Base-by-base conservation (phyloP, 495 filamentous ascomycete species). In the Penicillium argentinense region DNA sequence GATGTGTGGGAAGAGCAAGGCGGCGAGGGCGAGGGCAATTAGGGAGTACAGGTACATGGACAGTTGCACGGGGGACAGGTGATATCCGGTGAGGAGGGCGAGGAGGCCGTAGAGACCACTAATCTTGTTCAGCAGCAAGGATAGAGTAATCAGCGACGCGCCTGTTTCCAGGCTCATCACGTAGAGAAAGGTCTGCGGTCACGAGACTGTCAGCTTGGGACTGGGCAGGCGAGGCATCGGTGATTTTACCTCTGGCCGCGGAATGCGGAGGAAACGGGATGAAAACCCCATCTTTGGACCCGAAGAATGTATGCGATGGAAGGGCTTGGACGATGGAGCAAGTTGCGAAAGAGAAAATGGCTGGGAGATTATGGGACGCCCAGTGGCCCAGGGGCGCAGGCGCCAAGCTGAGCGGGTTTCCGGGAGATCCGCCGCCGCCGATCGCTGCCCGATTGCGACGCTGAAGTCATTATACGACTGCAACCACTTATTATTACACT, bases 71-170 rank as follows among this genome's bases (percentile, higher is more conserved):
- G 81, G 74, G 12, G 85, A 87, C 23, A 84, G 74, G 45, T 79
- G 71, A 47, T 77, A 72, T 58, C 88, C 88, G n/a, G 87, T 89
- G 42, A 89, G 69, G 53, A 95, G 75, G 38, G 91, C 89, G 47
- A 96, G 85, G 41, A 96, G 75, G 57, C 91, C 91, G 69, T 91
- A 96, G 51, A 95, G 71, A 43, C 88, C 89, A 44, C 88, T 88
- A 51, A 86, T 77, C 68, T 95, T 95, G 74, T 96, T 96, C 62
- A 96, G 77, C 22, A 93, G 68, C 43, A 92, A 74, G 9, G 86
- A 82, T 49, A 92, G 73, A 5, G 85, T 82, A 47, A 93, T 85
- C 45, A 95, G 73, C 45, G 91, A 88, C 29, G 87, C 84, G 56
- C 88, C 90, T 24, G 88, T 90, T 48, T 87, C 86, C 40, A 96